phyloP scores from a whole-genome alignment of 108 stramenopile genomes.

The Pinguiococcus pyrenoidosus region DNA sequence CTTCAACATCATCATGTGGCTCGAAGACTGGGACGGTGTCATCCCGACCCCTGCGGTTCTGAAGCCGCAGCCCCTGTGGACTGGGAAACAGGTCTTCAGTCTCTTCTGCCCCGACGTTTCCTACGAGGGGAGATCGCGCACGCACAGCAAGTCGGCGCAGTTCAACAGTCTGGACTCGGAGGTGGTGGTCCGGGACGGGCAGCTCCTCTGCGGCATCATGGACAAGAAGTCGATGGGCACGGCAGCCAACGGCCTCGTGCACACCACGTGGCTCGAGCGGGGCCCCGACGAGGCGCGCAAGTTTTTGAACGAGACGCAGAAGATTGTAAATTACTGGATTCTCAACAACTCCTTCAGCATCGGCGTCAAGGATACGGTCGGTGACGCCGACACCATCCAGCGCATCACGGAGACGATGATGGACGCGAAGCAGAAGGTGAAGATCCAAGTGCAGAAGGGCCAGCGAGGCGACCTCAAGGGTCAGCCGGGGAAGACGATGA shows the following conservation, averaged over 20 bases:
- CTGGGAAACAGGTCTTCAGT: constrained; percentile 81
- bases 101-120: constrained; percentile 7
- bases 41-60: constrained; percentile 87
- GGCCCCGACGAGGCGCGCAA: constrained; percentile 77
- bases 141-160: not conserved
- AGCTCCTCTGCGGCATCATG: constrained; percentile 80
- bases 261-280: constrained; percentile 86
- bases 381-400: constrained; percentile 80
- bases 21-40: constrained; percentile 66
- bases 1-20: constrained; percentile 94
- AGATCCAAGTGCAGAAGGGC: constrained; percentile 79
- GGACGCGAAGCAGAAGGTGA: constrained; percentile 83
- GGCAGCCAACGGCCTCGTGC: constrained; percentile 86
- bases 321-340: constrained; percentile 85
- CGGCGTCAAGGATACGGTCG: constrained; percentile 92
- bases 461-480: constrained; percentile 85
- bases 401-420: constrained; percentile 87
- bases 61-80: constrained; percentile 91
- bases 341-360: constrained; percentile 85
- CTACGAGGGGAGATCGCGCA: not conserved
- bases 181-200: constrained; percentile 80
- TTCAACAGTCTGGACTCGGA: constrained; percentile 69
- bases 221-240: constrained; percentile 94
- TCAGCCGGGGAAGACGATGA: constrained; percentile 95
- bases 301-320: constrained; percentile 96